These are phyloP conservation scores for Malassezia globosa DNA, from an alignment of 1,284 basidiomycete genomes.

Conservation along the genomic window DNA sequence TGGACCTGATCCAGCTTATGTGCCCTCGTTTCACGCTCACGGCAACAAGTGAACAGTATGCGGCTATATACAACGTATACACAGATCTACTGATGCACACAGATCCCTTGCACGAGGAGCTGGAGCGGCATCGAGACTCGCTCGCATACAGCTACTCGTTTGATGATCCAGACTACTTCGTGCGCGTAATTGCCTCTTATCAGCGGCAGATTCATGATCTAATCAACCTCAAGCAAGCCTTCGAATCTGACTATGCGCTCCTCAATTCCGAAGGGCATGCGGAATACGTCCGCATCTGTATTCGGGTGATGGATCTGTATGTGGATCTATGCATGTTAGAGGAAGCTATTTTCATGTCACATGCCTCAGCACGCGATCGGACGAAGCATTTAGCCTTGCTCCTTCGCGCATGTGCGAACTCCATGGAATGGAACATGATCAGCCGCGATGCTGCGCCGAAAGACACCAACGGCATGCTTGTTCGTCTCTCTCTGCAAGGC, in stretches of 20 bases:
- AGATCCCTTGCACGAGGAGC: slow-evolving; percentile 56
- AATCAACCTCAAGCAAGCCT: slow-evolving; percentile 31
- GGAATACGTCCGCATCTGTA: slow-evolving; percentile 58
- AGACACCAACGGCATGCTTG: slow-evolving; percentile 55
- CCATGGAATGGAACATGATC: slow-evolving; percentile 89
- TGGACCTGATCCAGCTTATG: slow-evolving; percentile 67
- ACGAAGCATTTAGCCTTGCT: slow-evolving; percentile 68
- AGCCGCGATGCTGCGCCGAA: slow-evolving; percentile 49
- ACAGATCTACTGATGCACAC: slow-evolving; percentile 72
- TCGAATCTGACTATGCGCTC: slow-evolving; percentile 43
- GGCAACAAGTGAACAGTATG: slow-evolving; percentile 74
- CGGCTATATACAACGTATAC: slow-evolving; percentile 74
- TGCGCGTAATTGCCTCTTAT: slow-evolving; percentile 61
- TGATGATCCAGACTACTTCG: slow-evolving; percentile 61
- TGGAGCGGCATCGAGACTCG: slow-evolving; percentile 53
- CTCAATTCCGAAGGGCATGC: slow-evolving; percentile 52
- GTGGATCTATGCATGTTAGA: slow-evolving; percentile 70
- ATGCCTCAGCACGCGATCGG: slow-evolving; percentile 55
- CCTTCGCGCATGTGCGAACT: slow-evolving; percentile 68
- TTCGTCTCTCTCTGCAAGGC: slow-evolving; percentile 71
- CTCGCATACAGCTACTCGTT: slow-evolving; percentile 85
- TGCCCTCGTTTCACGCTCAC: slow-evolving; percentile 68
- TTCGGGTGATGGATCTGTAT: slow-evolving; percentile 62
- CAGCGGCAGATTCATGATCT: slow-evolving; percentile 62
- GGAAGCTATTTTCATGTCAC: slow-evolving; percentile 72